Conservation (phyloP, 2,329 filamentous ascomycete genomes). For the Venturia carpophila region DNA sequence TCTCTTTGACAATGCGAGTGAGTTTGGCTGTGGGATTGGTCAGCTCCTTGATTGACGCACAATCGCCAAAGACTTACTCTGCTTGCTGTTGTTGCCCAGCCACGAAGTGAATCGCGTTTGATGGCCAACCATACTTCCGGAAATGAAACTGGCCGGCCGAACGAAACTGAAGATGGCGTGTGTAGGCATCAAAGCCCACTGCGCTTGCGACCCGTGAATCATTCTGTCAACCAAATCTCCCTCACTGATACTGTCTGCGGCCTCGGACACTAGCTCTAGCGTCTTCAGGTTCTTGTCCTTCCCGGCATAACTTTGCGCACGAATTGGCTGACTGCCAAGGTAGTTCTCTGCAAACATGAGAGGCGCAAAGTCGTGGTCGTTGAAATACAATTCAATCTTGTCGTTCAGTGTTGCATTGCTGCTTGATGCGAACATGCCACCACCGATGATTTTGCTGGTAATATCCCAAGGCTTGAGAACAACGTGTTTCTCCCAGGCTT, state of each 20-base stretch:
- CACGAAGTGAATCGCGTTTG: slow-evolving; percentile 75
- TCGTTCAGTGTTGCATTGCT: slow-evolving; percentile 89
- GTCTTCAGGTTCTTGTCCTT: slow-evolving; percentile 69
- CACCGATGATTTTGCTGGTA: slow-evolving; percentile 80
- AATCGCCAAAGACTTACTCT: slow-evolving; percentile 44
- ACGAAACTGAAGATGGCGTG: slow-evolving; percentile 96
- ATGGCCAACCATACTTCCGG: slow-evolving; percentile 61
- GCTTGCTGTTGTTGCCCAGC: slow-evolving; percentile 92
- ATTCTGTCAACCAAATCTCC: slow-evolving; percentile 93
- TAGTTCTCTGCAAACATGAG: slow-evolving; percentile 99
- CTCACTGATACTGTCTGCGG: slow-evolving; percentile 93
- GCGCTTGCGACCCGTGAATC: slow-evolving; percentile 97
- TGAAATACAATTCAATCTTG: slow-evolving; percentile 98
- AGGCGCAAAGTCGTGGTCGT: slow-evolving; percentile 95
- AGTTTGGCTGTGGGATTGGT: slow-evolving; percentile 47
- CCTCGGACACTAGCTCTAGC: slow-evolving; percentile 79
- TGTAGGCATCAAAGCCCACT: slow-evolving; percentile 96
- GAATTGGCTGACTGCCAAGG: slow-evolving; percentile 69
- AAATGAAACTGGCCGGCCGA: slow-evolving; percentile 76
- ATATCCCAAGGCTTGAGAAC: slow-evolving; percentile 98
- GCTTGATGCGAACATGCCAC: slow-evolving; percentile 73
- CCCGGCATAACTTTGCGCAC: slow-evolving; percentile 52
- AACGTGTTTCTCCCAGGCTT: slow-evolving; percentile 97
- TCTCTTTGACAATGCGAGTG: slow-evolving; percentile 76
- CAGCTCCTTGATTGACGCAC: neutral